Conservation (phyloP, 768 basidiomycete genomes). For the Boletales sp. region DNA sequence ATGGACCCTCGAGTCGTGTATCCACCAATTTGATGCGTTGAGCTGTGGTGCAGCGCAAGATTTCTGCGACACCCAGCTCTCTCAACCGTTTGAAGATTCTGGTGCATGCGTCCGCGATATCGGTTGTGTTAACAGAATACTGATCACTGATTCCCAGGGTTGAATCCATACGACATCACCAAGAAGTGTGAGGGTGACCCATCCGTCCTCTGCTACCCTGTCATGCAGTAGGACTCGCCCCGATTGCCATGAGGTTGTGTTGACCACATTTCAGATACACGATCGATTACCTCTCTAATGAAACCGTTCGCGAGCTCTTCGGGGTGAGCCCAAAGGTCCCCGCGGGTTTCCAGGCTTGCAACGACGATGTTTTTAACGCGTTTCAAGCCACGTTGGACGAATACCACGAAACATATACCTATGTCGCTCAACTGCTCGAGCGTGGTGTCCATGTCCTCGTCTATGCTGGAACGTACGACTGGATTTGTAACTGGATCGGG, state of each 20-base stretch:
- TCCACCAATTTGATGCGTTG: conserved; percentile 64
- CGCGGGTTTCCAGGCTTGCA: conserved; percentile 37
- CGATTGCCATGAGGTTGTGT: neutral
- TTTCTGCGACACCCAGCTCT: conserved; percentile 58
- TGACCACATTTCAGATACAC: conserved; percentile 41
- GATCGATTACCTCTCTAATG: conserved; percentile 55
- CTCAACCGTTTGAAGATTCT: conserved; percentile 33
- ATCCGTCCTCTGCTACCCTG: conserved; percentile 57
- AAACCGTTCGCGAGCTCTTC: conserved; percentile 45
- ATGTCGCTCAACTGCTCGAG: conserved; percentile 57
- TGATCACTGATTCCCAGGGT: conserved; percentile 22
- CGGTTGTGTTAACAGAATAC: neutral
- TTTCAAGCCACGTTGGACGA: conserved; percentile 47
- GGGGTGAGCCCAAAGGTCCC: conserved; percentile 51
- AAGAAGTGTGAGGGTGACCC: conserved; percentile 48
- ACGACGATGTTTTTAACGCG: conserved; percentile 37
- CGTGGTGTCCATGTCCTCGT: conserved; percentile 72
- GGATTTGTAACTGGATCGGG: conserved; percentile 78
- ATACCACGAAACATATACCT: conserved; percentile 26
- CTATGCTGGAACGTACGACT: conserved; percentile 73
- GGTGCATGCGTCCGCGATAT: conserved; percentile 10
- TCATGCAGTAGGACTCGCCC: conserved; percentile 36
- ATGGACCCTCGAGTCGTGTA: conserved; percentile 53
- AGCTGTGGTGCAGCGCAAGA: conserved; percentile 62
- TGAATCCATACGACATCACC: conserved; percentile 66